phyloP scores from a whole-genome alignment of 257 asterid genomes.

The Buddleja alternifolia region DNA sequence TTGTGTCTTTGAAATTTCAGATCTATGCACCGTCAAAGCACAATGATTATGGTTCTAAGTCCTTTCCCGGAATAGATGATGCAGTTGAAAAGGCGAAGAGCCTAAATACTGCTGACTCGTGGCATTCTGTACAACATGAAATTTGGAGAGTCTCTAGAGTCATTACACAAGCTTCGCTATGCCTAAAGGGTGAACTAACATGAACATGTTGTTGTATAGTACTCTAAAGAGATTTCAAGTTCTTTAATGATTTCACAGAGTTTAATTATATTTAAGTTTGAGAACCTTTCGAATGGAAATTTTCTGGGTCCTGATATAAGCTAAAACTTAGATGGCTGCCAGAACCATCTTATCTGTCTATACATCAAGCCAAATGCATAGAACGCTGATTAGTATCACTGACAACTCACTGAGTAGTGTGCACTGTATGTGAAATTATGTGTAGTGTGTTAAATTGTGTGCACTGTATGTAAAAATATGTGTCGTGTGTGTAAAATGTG shows the following conservation, averaged over 20 bases:
- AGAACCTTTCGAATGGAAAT: background rate
- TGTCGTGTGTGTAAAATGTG: too few species aligned
- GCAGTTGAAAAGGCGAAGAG: constrained; percentile 60
- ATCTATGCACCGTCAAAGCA: constrained; percentile 82
- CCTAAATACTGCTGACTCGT: constrained; percentile 43
- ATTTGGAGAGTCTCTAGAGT: constrained; percentile 89
- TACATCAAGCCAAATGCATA: background rate
- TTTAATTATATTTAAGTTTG: background rate
- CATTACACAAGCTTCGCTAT: constrained; percentile 74
- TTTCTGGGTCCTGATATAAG: background rate
- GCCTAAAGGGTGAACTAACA: constrained; percentile 61
- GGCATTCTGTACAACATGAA: constrained; percentile 78
- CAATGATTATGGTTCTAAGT: constrained; percentile 67
- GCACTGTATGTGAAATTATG: too few species aligned
- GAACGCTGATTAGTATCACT: background rate
- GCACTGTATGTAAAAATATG: too few species aligned
- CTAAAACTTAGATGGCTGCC: background rate
- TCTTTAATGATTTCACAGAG: background rate
- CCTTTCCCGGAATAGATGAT: constrained; percentile 75
- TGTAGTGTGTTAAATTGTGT: too few species aligned
- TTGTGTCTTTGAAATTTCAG: too few species aligned
- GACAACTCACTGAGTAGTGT: background rate
- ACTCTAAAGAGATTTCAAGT: background rate
- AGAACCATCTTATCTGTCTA: background rate
- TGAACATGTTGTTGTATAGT: constrained; percentile 26